Evolutionary conservation across 768 basidiomycete genomes (phyloP).

Genomic region (Leccinum sublutescens): DNA sequence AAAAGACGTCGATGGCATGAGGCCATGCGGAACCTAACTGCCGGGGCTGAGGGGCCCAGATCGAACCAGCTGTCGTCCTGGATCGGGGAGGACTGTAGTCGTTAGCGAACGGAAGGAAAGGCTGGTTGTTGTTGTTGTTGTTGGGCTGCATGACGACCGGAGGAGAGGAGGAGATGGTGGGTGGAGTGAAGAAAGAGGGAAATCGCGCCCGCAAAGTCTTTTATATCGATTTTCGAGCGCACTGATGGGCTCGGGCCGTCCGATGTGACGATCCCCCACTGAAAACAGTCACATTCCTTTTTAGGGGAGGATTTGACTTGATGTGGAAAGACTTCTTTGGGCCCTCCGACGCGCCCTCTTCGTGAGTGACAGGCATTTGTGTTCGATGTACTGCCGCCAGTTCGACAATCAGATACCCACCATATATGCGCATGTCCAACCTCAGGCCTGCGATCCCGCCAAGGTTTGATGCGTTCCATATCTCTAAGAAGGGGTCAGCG

Average conservation of each 20-base stretch:
- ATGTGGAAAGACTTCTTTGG: slow-evolving; percentile 31
- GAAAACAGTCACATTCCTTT: slow-evolving; percentile 32
- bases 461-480: not conserved
- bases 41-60: slow-evolving; percentile 84
- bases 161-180: slow-evolving; percentile 36
- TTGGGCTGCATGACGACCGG: slow-evolving; percentile 27
- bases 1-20: slow-evolving; percentile 59
- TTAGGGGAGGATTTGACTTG: slow-evolving; percentile 31
- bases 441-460: not conserved
- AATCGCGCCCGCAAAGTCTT: slow-evolving; percentile 20
- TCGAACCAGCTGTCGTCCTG: slow-evolving; percentile 52
- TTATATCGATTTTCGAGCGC: slow-evolving; percentile 36
- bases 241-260: slow-evolving; percentile 17
- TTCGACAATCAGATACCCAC: slow-evolving; percentile 28
- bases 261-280: slow-evolving; percentile 33
- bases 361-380: slow-evolving; percentile 27
- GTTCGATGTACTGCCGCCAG: slow-evolving; percentile 15
- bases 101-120: slow-evolving; percentile 36
- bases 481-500: not conserved
- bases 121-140: slow-evolving; percentile 15
- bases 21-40: slow-evolving; percentile 69
- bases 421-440: not conserved
- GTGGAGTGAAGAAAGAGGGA: slow-evolving; percentile 41
- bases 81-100: slow-evolving; percentile 41
- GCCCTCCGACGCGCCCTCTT: slow-evolving; percentile 22